Evolutionary conservation across 2,329 filamentous ascomycete species (phyloP).

Genomic region (Biscogniauxia mediterranea): DNA sequence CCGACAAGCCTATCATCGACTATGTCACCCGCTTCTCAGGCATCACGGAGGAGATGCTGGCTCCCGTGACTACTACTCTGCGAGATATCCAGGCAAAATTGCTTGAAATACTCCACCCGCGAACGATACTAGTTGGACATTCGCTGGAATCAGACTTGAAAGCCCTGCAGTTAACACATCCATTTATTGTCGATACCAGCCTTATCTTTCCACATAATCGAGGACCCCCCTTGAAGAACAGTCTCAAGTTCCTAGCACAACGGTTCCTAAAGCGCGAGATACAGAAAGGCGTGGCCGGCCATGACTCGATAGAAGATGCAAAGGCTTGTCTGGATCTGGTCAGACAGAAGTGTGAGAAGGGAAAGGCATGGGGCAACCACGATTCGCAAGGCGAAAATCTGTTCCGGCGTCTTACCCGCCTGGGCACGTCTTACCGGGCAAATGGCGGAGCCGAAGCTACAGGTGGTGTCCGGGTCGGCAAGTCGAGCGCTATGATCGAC

Average conservation of each 20-base stretch:
- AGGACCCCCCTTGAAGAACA: conserved; percentile 85
- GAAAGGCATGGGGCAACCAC: conserved; percentile 77
- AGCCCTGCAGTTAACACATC: conserved; percentile 82
- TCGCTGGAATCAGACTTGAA: conserved; percentile 81
- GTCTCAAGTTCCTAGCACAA: conserved; percentile 83
- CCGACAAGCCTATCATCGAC: conserved; percentile 81
- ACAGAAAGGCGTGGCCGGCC: conserved; percentile 73
- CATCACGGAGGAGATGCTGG: conserved; percentile 83
- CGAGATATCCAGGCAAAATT: conserved; percentile 78
- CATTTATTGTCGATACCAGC: conserved; percentile 89
- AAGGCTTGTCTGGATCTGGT: conserved; percentile 88
- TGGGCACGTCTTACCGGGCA: conserved; percentile 60
- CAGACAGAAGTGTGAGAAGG: conserved; percentile 94
- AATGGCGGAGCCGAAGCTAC: conserved; percentile 58
- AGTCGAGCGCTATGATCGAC: conserved; percentile 76
- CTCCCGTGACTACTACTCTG: conserved; percentile 78
- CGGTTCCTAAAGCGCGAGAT: conserved; percentile 87
- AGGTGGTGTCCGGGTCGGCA: conserved; percentile 54
- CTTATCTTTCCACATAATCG: conserved; percentile 88
- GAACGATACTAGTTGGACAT: conserved; percentile 75
- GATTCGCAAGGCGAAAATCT: conserved; percentile 82
- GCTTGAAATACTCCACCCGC: conserved; percentile 67
- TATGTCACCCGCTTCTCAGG: conserved; percentile 92
- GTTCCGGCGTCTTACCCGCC: conserved; percentile 74
- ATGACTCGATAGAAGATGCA: conserved; percentile 92